Base-by-base conservation (phyloP, 345 rosid genomes). In the Draba incana region DNA sequence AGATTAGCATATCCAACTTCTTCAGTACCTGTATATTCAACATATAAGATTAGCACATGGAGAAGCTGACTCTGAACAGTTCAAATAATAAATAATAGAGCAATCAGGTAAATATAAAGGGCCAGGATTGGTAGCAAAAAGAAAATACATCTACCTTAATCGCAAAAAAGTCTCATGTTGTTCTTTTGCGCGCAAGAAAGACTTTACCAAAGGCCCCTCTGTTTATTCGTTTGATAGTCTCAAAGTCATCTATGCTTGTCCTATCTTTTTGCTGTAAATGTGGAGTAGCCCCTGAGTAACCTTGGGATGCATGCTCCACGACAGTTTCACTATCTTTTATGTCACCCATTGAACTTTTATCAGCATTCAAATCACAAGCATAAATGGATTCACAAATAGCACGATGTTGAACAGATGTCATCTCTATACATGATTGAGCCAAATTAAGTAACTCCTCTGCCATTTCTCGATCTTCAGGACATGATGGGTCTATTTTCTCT, bases 131-230 rank as follows among this genome's bases (percentile, higher is more conserved):
- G 37, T 67, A 45, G 42, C 15, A 28, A 73, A 72, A 58, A 59
- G 4, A 59, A 39, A 67, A 68, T 48, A 45, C 43, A 25, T 14
- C 56, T 78, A 87, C 96, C 92, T 89, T 89, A 57, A 89, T 87
- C 38, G 96, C 96, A 89, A 89, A 89, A 64, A 89, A 76, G 78
- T 89, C 96, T 52, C 96, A 88, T 3, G 96, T 89, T 30, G 87
- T 81, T 65, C 92, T 77, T 82, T 89, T 87, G 57, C 90, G 92
- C 41, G 96, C 89, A 62, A 89, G 92, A 74, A 85, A 89, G 75
- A 89, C 96, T 82, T 85, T 89, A 51, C 96, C 96, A 73, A 82
- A 89, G 48, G 90, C 90, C 37, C 96, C 96, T 80, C 87, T 85
- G 78, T 90, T 89, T 49, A 89, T 84, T 75, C 90, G 96, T 78